Base-by-base conservation (phyloP, 139 green algal genomes). In the Tetradesmus lagerheimii region DNA sequence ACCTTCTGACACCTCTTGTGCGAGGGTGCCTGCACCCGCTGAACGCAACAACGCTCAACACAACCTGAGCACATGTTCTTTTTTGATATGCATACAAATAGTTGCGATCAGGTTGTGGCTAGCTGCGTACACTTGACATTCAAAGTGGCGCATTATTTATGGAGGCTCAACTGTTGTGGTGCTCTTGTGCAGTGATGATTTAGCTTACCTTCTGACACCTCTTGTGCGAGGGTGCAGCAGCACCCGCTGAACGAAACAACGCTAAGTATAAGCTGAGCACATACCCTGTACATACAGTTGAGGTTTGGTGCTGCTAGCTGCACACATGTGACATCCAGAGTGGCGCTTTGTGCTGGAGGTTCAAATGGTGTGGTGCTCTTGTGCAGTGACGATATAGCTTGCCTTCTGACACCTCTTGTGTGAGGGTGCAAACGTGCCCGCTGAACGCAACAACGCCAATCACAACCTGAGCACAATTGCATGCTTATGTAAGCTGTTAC, bases 1-100 rank as follows among this genome's bases (percentile, higher is more conserved):
- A 76, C 45, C 80, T 86, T 86, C 80, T 86, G 80, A 86, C 80
- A 86, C 80, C 80, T 86, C 80, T 86, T 86, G 80, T 86, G 80
- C 80, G 80, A 86, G 80, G 80, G 34, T n/a, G 27, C 25, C 34
- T 11, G 12, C 34, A 27, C 31, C 50, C n/a, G 31, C 41, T 86
- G 80, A 86, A 86, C 80, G 80, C 47, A 86, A 86, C 50, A 35
- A 75, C 45, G 80, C 80, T 86, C 16, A 79, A 41, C 34, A 43
- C 50, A 84, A 75, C n/a, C 80, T 83, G 77, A 79, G 71, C 71
- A 29, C 71, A 2, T 62, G n/a, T n/a, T n/a, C n/a, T n/a, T n/a
- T n/a, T n/a, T n/a, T n/a, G n/a, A n/a, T n/a, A n/a, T n/a, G n/a
- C n/a, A n/a, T n/a, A n/a, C n/a, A n/a, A n/a, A n/a, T n/a, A n/a